Base-by-base conservation (phyloP, 2,329 filamentous ascomycete genomes). In the Didymella keratinophila region DNA sequence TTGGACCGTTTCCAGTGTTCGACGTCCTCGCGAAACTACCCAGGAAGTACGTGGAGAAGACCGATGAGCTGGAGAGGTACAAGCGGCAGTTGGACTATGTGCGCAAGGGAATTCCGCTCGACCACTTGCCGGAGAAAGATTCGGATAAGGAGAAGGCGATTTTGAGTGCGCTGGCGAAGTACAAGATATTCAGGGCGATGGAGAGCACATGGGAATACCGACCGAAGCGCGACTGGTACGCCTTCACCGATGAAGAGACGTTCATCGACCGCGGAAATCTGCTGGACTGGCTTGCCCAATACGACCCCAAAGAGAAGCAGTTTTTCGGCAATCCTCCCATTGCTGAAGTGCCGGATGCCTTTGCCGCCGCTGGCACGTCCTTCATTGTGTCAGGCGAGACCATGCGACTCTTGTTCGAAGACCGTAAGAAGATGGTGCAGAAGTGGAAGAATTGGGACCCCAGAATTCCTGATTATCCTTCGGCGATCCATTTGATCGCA, bases 241-340 rank as follows among this genome's bases (percentile, higher is more conserved):
- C 86, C 54, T 87, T 87, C 68, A 80, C 86, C 45, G 85, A 87
- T 63, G 81, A 83, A 0, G 85, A 87, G 66, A 86, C 84, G 0
- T 87, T 84, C 62, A 70, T 86, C 39, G 76, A 84, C 10, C 84
- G 84, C 78, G 74, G 79, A 32, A 84, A 83, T 30, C 64, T 87
- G 39, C 66, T 86, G 16, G 72, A 78, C 23, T 87, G 83, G 83
- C 77, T 87, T 21, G 74, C 76, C 18, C 75, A 79, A 21, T 80
- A 84, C 61, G 80, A 87, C 67, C 63, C 80, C 2, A 71, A 68
- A 2, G 70, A 82, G 58, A 80, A 82, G 5, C 73, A 77, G 45
- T 87, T 86, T 66, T 78, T 85, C 30, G 85, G 83, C 37, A 83
- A 82, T 30, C 65, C 69, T 2, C 67, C 72, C 0, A 59, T 62